Evolutionary conservation across 1,139 yeast genomes (phyloP), one percentile per base, ranked within the genome.

Genomic region (Scheffersomyces lignicola): DNA sequence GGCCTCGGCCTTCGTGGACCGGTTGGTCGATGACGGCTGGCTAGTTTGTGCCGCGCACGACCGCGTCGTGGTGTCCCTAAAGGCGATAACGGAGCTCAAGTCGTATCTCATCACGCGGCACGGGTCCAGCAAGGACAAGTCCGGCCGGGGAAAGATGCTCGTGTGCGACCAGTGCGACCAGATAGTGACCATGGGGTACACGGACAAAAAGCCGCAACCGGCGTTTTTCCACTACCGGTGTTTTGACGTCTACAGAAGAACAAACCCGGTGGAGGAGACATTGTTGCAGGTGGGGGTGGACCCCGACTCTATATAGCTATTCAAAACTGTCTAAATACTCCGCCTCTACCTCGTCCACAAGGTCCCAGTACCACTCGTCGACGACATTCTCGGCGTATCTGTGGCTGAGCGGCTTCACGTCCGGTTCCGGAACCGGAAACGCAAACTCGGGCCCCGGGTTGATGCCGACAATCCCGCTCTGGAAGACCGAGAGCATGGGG

Each of bases 401-500:
- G 36, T 77, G 78, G 42, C 75, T 60, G 34, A 87, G 65, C 0
- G 85, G 76, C 36, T 65, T 65, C 0, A 75, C 65, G 1, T 49
- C 58, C 0, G 46, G 48, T 13, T 54, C 58, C 3, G 62, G 43
- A 0, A 54, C 47, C 0, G 83, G 79, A 38, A 42, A 65, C 38
- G 65, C 65, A 45, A 85, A 78, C n/a, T 75, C 62, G 0, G 90
- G 89, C 0, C 90, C 89, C 10, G 86, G 68, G 45, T 81, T 80
- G 36, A 88, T 58, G 36, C 74, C 65, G 6, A 87, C 96, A 10
- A 76, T 65, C 0, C 97, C 98, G 8, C 85, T 85, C 44, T 79
- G 78, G 53, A 80, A 92, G 23, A 85, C 86, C 37, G 96, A 85
- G 22, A 88, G 69, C 63, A 90, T 87, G 1, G 98, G 98, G 58